Conservation (phyloP, 139 green algal genomes). For the Chlamydomonas sp. region DNA sequence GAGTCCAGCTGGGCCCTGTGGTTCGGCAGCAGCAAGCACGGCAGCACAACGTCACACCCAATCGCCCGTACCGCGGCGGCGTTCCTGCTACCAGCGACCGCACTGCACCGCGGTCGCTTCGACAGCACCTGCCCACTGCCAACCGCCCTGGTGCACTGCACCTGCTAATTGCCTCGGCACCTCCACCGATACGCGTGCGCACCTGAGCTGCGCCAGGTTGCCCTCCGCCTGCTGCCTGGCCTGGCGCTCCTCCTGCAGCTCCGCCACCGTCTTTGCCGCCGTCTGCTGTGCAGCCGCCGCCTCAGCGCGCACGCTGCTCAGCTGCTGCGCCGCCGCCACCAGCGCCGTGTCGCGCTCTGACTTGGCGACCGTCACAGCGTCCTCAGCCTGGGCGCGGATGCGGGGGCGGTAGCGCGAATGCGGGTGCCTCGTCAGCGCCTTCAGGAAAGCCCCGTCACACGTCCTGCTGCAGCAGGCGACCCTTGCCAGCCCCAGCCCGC, state of each 20-base stretch:
- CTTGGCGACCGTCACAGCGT: neutral
- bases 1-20: conserved; percentile 19
- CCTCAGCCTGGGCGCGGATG: conserved; percentile 13
- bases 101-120: too few species aligned
- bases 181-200: neutral
- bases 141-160: neutral
- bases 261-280: conserved; percentile 30
- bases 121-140: too few species aligned
- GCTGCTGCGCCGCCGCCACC: conserved; percentile 20
- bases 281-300: conserved; percentile 40
- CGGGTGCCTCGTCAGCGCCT: too few species aligned
- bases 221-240: conserved; percentile 29
- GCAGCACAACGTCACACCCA: too few species aligned
- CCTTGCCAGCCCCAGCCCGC: neutral
- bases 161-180: neutral
- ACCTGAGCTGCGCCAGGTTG: conserved; percentile 30
- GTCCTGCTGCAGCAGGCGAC: too few species aligned
- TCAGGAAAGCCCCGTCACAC: too few species aligned
- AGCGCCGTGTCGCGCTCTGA: conserved; percentile 1
- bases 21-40: neutral
- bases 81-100: too few species aligned
- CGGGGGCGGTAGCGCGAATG: neutral
- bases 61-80: too few species aligned
- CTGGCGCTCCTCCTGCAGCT: conserved; percentile 32
- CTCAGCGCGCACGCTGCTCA: conserved; percentile 18